phyloP scores from a whole-genome alignment of 140 eudicot genomes.

The Bidens hawaiensis region DNA sequence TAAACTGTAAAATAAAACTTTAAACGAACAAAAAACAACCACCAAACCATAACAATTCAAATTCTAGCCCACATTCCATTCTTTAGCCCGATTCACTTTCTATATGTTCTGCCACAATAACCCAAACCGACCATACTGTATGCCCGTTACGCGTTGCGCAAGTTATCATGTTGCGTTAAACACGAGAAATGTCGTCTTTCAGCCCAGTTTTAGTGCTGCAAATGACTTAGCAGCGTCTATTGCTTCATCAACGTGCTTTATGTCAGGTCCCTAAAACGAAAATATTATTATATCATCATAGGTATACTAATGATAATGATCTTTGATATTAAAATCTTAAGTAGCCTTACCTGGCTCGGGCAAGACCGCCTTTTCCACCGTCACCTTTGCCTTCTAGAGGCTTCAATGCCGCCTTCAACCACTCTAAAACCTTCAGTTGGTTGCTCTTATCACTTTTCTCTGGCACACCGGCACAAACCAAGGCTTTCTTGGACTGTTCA shows the following conservation, averaged over 20 bases:
- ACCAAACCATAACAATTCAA: too few species aligned
- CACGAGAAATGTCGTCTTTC: slow-evolving; percentile 5
- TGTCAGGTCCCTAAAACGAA: slow-evolving; percentile 53
- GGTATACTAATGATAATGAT: too few species aligned
- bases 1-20: too few species aligned
- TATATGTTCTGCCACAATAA: background rate
- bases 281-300: too few species aligned
- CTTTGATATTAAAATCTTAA: too few species aligned
- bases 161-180: background rate
- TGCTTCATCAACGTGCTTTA: slow-evolving; percentile 52
- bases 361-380: slow-evolving; percentile 88
- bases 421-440: slow-evolving; percentile 61
- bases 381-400: slow-evolving; percentile 81
- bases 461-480: slow-evolving; percentile 92
- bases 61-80: too few species aligned
- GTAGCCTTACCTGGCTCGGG: slow-evolving; percentile 68
- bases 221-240: slow-evolving; percentile 65
- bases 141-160: background rate
- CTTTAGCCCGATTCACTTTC: too few species aligned
- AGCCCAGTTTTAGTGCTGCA: slow-evolving; percentile 65
- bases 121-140: slow-evolving; percentile 13
- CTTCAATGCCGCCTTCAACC: slow-evolving; percentile 64
- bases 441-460: slow-evolving; percentile 57
- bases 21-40: too few species aligned
- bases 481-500: slow-evolving; percentile 57